These are phyloP conservation scores for Raddia guianensis DNA, from an alignment of 176 grass and related monocot genomes.

Conservation along the genomic window DNA sequence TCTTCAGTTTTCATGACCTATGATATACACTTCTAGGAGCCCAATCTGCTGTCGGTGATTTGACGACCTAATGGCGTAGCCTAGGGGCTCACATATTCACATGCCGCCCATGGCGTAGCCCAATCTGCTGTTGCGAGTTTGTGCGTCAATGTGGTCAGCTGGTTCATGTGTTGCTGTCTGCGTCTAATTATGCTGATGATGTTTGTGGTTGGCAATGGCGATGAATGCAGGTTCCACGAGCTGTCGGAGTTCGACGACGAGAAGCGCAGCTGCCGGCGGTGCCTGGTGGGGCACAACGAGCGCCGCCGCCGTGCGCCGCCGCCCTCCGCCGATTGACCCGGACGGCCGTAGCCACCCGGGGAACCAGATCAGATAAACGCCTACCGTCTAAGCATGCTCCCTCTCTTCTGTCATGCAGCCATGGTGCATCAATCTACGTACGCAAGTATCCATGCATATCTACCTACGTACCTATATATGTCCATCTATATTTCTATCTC, in stretches of 20 bases:
- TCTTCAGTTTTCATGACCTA: slow-evolving; percentile 9
- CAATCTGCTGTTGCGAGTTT: background rate
- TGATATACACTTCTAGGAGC: no score
- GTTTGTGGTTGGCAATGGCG: no score
- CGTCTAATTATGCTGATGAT: background rate
- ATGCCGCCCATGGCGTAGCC: no score
- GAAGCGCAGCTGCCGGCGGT: slow-evolving; percentile 82
- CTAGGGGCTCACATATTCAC: no score
- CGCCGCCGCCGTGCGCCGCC: slow-evolving; percentile 58
- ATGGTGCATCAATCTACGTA: slow-evolving; percentile 1
- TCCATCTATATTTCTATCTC: background rate
- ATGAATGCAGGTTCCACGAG: slow-evolving; percentile 77
- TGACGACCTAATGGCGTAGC: no score
- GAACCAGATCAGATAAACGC: slow-evolving; percentile 77
- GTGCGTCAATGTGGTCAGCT: background rate
- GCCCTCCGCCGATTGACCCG: slow-evolving; percentile 37
- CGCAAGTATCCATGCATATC: background rate
- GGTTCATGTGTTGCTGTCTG: background rate
- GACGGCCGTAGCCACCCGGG: slow-evolving; percentile 51
- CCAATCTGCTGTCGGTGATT: background rate
- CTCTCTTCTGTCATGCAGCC: slow-evolving; percentile 99
- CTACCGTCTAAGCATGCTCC: slow-evolving; percentile 65
- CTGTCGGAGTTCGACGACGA: slow-evolving; percentile 77
- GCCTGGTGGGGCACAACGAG: slow-evolving; percentile 93
- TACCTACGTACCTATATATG: background rate